phyloP scores from a whole-genome alignment of 441 rosid genomes.

The Populus hybrid region DNA sequence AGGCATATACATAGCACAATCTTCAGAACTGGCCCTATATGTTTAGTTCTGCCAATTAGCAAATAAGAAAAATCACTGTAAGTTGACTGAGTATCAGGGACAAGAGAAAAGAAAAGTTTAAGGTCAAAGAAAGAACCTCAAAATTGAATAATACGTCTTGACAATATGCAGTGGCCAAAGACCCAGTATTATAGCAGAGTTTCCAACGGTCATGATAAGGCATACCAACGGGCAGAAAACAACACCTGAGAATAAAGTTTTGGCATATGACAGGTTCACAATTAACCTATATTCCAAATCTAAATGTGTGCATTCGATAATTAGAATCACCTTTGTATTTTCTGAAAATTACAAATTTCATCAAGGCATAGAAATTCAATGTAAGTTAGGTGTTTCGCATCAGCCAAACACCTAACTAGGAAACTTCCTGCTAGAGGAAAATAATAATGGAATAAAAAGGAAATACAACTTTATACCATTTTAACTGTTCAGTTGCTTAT shows the following conservation, averaged over 20 bases:
- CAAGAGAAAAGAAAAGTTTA: slow-evolving; percentile 7
- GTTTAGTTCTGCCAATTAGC: slow-evolving; percentile 58
- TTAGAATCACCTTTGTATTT: background rate
- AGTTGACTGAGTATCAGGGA: background rate
- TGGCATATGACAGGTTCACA: background rate
- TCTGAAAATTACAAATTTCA: background rate
- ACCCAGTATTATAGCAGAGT: slow-evolving; percentile 64
- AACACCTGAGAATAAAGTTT: slow-evolving; percentile 46
- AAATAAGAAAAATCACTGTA: slow-evolving; percentile 18
- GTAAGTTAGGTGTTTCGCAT: background rate
- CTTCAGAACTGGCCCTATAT: slow-evolving; percentile 78
- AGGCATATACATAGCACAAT: slow-evolving; percentile 55
- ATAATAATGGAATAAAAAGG: background rate
- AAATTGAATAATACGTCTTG: slow-evolving; percentile 61
- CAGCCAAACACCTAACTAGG: background rate
- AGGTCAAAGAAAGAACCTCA: slow-evolving; percentile 46
- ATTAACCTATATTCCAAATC: background rate
- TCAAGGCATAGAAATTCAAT: background rate
- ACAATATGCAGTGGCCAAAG: slow-evolving; percentile 62
- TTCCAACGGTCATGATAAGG: slow-evolving; percentile 60
- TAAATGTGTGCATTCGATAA: background rate
- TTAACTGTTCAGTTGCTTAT: background rate
- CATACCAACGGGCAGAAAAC: slow-evolving; percentile 65
- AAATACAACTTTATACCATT: background rate
- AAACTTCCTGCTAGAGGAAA: background rate